Percentiles rank a stretch among this genome's conserved stretches.
Conservation (phyloP, 192 early-diverging fungal genomes). For the Coemansia sp. region DNA sequence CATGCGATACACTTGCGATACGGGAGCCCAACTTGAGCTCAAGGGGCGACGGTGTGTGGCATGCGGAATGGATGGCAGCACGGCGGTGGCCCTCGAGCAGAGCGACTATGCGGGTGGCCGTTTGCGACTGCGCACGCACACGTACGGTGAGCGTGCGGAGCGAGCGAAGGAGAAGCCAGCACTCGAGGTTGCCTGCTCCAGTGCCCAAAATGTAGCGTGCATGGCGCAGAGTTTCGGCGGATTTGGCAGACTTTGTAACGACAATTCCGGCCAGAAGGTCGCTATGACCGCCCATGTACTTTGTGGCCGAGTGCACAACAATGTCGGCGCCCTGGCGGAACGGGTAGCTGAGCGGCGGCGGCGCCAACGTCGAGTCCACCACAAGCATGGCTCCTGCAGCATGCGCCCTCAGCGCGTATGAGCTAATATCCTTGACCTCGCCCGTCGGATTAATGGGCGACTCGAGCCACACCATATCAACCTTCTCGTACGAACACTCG, state of each 20-base stretch:
- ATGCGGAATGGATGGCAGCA: conserved; percentile 42
- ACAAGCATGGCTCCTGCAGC: conserved; percentile 57
- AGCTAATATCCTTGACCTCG: conserved; percentile 49
- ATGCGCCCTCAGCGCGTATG: conserved; percentile 49
- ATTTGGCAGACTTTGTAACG: conserved; percentile 44
- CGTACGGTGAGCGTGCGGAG: conserved; percentile 64
- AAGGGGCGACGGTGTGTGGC: conserved; percentile 27
- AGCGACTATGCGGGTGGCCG: conserved; percentile 55
- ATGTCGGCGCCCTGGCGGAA: conserved; percentile 65
- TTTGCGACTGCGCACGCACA: conserved; percentile 62
- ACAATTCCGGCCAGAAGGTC: conserved; percentile 70
- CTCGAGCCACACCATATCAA: conserved; percentile 65
- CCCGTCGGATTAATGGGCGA: conserved; percentile 65
- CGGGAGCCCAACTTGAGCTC: conserved; percentile 25
- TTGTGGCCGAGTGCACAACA: conserved; percentile 70
- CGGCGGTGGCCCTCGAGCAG: conserved; percentile 53
- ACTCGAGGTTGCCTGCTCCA: conserved; percentile 65
- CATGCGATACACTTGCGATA: conserved; percentile 44
- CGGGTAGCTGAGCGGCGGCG: conserved; percentile 65
- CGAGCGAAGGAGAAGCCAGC: conserved; percentile 64
- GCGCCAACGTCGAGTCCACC: conserved; percentile 71
- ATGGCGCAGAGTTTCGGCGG: conserved; percentile 43
- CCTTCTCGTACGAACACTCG: conserved; percentile 37
- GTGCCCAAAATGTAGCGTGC: conserved; percentile 58
- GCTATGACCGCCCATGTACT: conserved; percentile 72